These are phyloP conservation scores for Mucor mucedo DNA, from an alignment of 371 early-diverging fungal genomes.

Conservation along the genomic window DNA sequence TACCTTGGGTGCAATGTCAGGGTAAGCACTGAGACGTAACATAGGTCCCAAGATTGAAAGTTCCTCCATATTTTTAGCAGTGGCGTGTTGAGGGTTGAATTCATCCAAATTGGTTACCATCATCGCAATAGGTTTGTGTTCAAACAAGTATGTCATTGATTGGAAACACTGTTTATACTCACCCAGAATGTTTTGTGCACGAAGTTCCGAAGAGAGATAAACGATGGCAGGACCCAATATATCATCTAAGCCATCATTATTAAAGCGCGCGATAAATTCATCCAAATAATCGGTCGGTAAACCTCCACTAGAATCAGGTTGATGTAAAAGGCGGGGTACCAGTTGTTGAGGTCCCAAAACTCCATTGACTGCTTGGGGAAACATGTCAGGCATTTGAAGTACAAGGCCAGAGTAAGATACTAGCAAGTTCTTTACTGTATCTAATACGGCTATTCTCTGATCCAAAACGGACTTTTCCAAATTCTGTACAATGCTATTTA, in stretches of 20 bases:
- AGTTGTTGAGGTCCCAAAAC: conserved; percentile 53
- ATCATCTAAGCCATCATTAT: conserved; percentile 64
- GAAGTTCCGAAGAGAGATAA: conserved; percentile 48
- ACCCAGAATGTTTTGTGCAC: conserved; percentile 53
- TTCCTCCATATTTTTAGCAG: conserved; percentile 67
- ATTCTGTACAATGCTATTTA: conserved; percentile 29
- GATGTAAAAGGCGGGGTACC: conserved; percentile 49
- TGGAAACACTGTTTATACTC: conserved; percentile 63
- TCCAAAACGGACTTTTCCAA: conserved; percentile 62
- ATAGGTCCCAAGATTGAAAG: conserved; percentile 79
- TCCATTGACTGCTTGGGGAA: conserved; percentile 69
- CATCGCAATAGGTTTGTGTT: conserved; percentile 59
- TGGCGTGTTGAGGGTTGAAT: conserved; percentile 64
- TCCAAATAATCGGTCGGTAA: conserved; percentile 58
- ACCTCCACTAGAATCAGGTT: conserved; percentile 51
- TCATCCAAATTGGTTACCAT: conserved; percentile 57
- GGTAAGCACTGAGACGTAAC: conserved; percentile 66
- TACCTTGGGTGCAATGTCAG: conserved; percentile 63
- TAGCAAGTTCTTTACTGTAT: conserved; percentile 58
- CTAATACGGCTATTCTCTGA: conserved; percentile 65
- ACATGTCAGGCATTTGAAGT: conserved; percentile 87
- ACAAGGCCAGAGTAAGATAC: conserved; percentile 87
- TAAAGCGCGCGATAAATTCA: conserved; percentile 59
- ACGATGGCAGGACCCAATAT: conserved; percentile 60
- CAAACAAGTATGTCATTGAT: conserved; percentile 50